Conservation (phyloP, 345 rosid genomes). For the Hibiscus trionum region DNA sequence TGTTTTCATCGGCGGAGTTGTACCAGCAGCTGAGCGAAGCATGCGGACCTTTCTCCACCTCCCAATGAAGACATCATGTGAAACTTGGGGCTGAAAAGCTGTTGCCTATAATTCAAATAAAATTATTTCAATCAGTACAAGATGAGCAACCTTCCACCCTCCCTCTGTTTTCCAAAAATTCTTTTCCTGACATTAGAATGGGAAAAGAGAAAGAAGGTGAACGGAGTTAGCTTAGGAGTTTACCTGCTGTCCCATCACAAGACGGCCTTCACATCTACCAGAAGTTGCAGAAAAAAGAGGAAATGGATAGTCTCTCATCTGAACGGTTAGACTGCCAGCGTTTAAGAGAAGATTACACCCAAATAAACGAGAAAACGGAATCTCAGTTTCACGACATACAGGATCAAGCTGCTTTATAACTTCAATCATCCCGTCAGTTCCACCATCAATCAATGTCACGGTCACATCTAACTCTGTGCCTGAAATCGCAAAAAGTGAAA, state of each 20-base stretch:
- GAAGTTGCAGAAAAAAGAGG: conserved; percentile 75
- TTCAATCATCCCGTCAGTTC: conserved; percentile 83
- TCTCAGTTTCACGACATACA: conserved; percentile 48
- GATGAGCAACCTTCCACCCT: background rate
- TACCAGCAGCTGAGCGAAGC: conserved; percentile 92
- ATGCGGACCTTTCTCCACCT: conserved; percentile 92
- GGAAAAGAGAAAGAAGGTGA: conserved; percentile 10
- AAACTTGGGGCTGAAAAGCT: conserved; percentile 81
- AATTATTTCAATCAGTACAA: conserved; percentile 15
- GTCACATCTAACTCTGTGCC: conserved; percentile 80
- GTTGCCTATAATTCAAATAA: conserved; percentile 62
- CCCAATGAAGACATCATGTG: conserved; percentile 81
- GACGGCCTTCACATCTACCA: conserved; percentile 81
- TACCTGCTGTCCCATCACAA: conserved; percentile 96
- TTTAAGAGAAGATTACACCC: conserved; percentile 65
- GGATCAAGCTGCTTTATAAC: conserved; percentile 78
- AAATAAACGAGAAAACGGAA: conserved; percentile 90
- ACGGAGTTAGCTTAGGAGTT: conserved; percentile 3
- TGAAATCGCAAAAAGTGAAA: conserved; percentile 65
- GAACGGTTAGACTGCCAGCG: conserved; percentile 53
- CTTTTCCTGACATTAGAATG: background rate
- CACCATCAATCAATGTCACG: conserved; percentile 73
- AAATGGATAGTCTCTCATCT: conserved; percentile 67
- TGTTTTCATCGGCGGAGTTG: conserved; percentile 91
- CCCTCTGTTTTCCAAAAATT: background rate